Evolutionary conservation across 2,329 filamentous ascomycete species (phyloP), one percentile per base, ranked within the genome.

Genomic region (Alternaria ethzedia): DNA sequence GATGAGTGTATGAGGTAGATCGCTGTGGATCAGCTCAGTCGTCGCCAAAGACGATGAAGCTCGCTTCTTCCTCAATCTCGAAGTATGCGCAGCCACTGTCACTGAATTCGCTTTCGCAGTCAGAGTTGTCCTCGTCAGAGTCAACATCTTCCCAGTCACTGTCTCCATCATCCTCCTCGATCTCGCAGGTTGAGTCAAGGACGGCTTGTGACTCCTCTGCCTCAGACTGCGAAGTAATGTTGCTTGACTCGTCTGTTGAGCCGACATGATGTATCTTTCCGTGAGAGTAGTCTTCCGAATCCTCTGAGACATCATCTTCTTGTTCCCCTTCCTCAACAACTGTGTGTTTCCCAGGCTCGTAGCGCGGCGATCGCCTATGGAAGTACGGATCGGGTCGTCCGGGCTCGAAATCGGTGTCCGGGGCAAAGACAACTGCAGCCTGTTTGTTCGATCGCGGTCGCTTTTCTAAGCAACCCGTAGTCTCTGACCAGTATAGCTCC

Each of bases 321-420:
- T 59, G 51, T 11, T 57, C 52, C 10, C 60, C 60, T 10, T 61
- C 32, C 15, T 60, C 28, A 6, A 52, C 28, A 11, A 64, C 11
- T 2, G 68, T 67, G 50, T 75, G 74, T 23, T 72, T 74, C 11
- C 74, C 74, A 15, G 73, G 69, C 28, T 76, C 70, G 36, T 77
- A 77, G n/a, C 75, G 72, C 12, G 68, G 71, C 5, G 72, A 75
- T 46, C 64, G 67, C 45, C 67, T 65, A 54, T 70, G 68, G 21
- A 74, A 77, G 58, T 76, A 76, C 12, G 63, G 63, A 52, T 67
- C 58, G 2, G 71, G 67, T 20, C 75, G 67, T 13, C 74, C 68
- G 1, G 62, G 63, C 15, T 64, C 57, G 23, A 75, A 75, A 17
- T 63, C 60, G 3, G 74, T 77, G 25, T 69, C 68, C 13, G 68